Conservation (phyloP, 2,329 filamentous ascomycete genomes). For the Penicillium polonicum region DNA sequence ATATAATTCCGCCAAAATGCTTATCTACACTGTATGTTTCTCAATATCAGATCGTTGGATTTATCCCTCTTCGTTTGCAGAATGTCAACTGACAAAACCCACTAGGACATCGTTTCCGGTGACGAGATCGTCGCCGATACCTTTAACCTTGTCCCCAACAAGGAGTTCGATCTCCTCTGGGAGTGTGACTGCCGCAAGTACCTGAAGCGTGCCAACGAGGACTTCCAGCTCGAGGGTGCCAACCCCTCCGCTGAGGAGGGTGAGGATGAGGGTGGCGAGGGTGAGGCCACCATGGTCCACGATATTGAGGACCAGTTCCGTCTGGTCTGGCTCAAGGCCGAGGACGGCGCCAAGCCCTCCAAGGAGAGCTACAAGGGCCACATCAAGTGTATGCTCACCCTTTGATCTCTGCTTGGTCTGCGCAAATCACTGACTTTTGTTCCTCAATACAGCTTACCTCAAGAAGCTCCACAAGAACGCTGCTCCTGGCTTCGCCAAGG, state of each 20-base stretch:
- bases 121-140: slow-evolving; percentile 98
- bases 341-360: slow-evolving; percentile 52
- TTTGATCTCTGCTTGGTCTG: slow-evolving; percentile 3
- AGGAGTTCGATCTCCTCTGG: slow-evolving; percentile 76
- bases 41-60: background rate
- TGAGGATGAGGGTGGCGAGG: slow-evolving; percentile 70
- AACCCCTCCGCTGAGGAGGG: slow-evolving; percentile 92
- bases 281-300: slow-evolving; percentile 68
- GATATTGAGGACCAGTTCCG: slow-evolving; percentile 93
- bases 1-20: slow-evolving; percentile 58
- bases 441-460: slow-evolving; percentile 68
- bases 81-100: slow-evolving; percentile 14
- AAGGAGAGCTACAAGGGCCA: slow-evolving; percentile 83
- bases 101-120: slow-evolving; percentile 79
- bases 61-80: background rate
- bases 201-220: slow-evolving; percentile 66
- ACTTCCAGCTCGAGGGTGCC: slow-evolving; percentile 69
- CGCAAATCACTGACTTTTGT: background rate
- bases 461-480: slow-evolving; percentile 77
- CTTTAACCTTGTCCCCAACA: slow-evolving; percentile 63
- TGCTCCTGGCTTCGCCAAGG: slow-evolving; percentile 60
- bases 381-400: slow-evolving; percentile 69
- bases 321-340: slow-evolving; percentile 59
- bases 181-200: slow-evolving; percentile 94
- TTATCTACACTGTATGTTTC: slow-evolving; percentile 65